A percentile compares a stretch with the other conserved stretches of the same genome.
Conservation (phyloP, 352 stramenopile species). For the Pythium brassicae region DNA sequence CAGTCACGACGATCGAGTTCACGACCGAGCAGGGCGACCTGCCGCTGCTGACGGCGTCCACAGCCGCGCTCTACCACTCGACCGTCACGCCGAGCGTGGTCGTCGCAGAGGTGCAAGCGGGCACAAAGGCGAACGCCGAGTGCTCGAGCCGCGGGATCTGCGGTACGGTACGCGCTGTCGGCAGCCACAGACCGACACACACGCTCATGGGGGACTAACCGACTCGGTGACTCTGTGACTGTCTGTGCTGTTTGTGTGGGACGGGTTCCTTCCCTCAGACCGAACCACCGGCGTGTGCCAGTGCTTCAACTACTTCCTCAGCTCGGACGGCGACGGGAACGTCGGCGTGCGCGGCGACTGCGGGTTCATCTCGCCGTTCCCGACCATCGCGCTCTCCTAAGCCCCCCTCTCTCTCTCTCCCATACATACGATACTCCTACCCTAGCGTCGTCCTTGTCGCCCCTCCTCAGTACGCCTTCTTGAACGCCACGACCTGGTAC, state of each 20-base stretch:
- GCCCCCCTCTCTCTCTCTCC: background rate
- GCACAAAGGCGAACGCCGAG: slow-evolving; percentile 77
- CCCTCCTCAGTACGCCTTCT: slow-evolving; percentile 62
- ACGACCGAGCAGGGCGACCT: slow-evolving; percentile 65
- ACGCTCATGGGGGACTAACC: slow-evolving; percentile 1
- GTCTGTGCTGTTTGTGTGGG: background rate
- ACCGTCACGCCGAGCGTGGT: slow-evolving; percentile 17
- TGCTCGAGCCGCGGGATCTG: slow-evolving; percentile 66
- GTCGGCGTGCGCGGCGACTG: slow-evolving; percentile 88
- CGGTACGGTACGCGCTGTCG: slow-evolving; percentile 31
- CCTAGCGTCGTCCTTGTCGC: background rate
- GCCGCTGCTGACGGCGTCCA: slow-evolving; percentile 31
- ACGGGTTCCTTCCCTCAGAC: slow-evolving; percentile 34
- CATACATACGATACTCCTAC: background rate
- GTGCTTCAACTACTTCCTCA: slow-evolving; percentile 75
- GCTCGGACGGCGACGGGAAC: slow-evolving; percentile 67
- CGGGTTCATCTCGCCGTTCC: slow-evolving; percentile 78
- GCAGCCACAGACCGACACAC: background rate
- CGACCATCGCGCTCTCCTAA: slow-evolving; percentile 34
- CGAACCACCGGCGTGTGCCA: slow-evolving; percentile 52
- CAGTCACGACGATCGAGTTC: slow-evolving; percentile 62
- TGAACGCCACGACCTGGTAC: slow-evolving; percentile 84
- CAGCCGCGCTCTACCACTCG: slow-evolving; percentile 37
- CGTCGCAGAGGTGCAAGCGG: slow-evolving; percentile 34
- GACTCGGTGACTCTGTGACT: too few species aligned